A percentile compares a stretch with the other conserved stretches of the same genome.
These are phyloP conservation scores for Solanum hybrid DNA, from an alignment of 305 asterid species.

Conservation along the genomic window DNA sequence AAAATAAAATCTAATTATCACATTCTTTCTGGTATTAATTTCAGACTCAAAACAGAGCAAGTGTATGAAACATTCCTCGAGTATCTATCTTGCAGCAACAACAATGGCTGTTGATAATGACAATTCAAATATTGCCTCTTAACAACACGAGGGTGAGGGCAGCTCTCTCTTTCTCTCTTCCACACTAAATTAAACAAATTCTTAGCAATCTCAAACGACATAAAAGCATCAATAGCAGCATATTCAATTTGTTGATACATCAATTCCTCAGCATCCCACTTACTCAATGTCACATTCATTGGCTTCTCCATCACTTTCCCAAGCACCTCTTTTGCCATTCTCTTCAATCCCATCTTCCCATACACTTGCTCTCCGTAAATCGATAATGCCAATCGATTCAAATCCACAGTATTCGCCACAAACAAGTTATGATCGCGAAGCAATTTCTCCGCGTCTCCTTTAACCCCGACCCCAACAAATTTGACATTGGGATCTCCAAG, in stretches of 20 bases:
- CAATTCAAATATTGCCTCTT: background rate
- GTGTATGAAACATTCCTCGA: background rate
- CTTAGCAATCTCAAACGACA: background rate
- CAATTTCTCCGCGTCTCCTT: background rate
- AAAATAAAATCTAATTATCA: no score
- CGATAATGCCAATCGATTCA: constrained; percentile 28
- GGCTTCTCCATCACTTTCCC: constrained; percentile 9
- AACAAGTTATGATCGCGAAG: background rate
- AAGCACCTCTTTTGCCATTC: constrained; percentile 26
- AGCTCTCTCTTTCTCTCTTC: background rate
- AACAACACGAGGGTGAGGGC: background rate
- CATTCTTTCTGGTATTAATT: background rate
- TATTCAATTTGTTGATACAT: background rate
- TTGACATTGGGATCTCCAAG: background rate
- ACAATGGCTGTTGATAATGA: background rate
- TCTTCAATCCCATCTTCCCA: constrained; percentile 35
- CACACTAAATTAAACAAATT: background rate
- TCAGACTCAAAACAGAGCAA: background rate
- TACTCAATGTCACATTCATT: constrained; percentile 1
- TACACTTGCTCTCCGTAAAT: constrained; percentile 7
- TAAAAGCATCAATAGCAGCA: background rate
- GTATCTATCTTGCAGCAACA: background rate
- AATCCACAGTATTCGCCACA: constrained; percentile 22
- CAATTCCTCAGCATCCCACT: background rate
- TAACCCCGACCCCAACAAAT: background rate